These are phyloP conservation scores for Myriosclerotinia curreyana DNA, from an alignment of 2,329 filamentous ascomycete species.

Conservation along the genomic window DNA sequence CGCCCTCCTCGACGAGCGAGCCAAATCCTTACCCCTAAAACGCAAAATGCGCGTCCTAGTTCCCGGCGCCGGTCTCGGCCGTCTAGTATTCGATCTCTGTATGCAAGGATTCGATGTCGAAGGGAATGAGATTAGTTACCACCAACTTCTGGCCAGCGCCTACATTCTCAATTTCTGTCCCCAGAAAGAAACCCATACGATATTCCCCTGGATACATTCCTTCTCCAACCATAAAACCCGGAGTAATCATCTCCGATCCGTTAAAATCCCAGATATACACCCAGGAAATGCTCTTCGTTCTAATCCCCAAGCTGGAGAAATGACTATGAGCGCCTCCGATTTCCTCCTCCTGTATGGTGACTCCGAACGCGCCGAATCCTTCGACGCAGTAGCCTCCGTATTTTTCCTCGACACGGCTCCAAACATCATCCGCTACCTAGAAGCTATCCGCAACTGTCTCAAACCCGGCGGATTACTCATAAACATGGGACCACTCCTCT, in stretches of 20 bases:
- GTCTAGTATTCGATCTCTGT: slow-evolving; percentile 85
- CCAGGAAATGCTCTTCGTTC: slow-evolving; percentile 55
- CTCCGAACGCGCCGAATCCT: slow-evolving; percentile 57
- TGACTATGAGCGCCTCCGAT: slow-evolving; percentile 92
- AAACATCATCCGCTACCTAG: slow-evolving; percentile 85
- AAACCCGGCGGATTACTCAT: slow-evolving; percentile 76
- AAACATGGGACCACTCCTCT: slow-evolving; percentile 86
- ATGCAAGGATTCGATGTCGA: slow-evolving; percentile 69
- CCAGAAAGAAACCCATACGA: slow-evolving; percentile 59
- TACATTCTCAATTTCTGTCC: slow-evolving; percentile 70
- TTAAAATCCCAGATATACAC: slow-evolving; percentile 78
- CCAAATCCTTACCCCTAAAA: slow-evolving; percentile 17
- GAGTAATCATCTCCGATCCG: slow-evolving; percentile 69
- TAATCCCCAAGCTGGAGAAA: slow-evolving; percentile 51
- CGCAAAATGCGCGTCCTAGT: slow-evolving; percentile 61
- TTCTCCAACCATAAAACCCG: slow-evolving; percentile 83
- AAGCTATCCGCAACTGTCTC: slow-evolving; percentile 76
- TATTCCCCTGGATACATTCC: slow-evolving; percentile 82
- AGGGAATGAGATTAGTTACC: slow-evolving; percentile 95
- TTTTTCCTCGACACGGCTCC: slow-evolving; percentile 98
- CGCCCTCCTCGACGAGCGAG: slow-evolving; percentile 55
- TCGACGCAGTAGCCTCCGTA: slow-evolving; percentile 81
- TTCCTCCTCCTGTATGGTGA: slow-evolving; percentile 83
- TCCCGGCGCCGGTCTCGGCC: slow-evolving; percentile 83
- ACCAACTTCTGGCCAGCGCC: slow-evolving; percentile 84